These are phyloP conservation scores for Papiliotrema flavescens DNA, from an alignment of 1,284 basidiomycete genomes.

Conservation along the genomic window DNA sequence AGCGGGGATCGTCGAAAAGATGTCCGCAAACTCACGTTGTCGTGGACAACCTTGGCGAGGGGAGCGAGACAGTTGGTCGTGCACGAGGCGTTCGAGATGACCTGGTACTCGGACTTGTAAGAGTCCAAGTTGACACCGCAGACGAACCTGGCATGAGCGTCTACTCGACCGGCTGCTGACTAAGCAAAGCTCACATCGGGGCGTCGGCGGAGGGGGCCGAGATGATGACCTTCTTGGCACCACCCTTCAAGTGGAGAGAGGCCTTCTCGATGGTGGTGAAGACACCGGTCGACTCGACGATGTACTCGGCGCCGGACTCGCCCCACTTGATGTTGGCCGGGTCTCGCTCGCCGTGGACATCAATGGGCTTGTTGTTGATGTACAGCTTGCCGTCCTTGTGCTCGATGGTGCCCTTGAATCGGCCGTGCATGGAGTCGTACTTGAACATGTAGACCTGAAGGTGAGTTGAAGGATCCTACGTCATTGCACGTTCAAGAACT, in stretches of 20 bases:
- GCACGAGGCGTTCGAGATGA: constrained; percentile 99
- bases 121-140: constrained; percentile 93
- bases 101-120: constrained; percentile 87
- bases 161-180: constrained; percentile 20
- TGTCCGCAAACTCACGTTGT: constrained; percentile 56
- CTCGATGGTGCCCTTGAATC: constrained; percentile 83
- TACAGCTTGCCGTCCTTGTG: constrained; percentile 84
- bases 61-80: constrained; percentile 99
- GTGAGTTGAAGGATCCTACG: constrained; percentile 56
- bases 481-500: neutral
- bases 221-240: constrained; percentile 99
- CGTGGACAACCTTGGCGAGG: constrained; percentile 96
- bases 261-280: constrained; percentile 94
- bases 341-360: constrained; percentile 82
- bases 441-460: constrained; percentile 99
- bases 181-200: constrained; percentile 74
- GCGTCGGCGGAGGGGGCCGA: constrained; percentile 98
- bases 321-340: constrained; percentile 85
- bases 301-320: constrained; percentile 77
- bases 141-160: constrained; percentile 56
- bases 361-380: constrained; percentile 76
- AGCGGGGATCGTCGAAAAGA: neutral
- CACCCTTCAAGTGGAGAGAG: constrained; percentile 91
- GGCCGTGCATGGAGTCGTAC: constrained; percentile 94
- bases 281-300: constrained; percentile 98